phyloP scores from a whole-genome alignment of 73 alveolate genomes.

The Uronychia setigera region DNA sequence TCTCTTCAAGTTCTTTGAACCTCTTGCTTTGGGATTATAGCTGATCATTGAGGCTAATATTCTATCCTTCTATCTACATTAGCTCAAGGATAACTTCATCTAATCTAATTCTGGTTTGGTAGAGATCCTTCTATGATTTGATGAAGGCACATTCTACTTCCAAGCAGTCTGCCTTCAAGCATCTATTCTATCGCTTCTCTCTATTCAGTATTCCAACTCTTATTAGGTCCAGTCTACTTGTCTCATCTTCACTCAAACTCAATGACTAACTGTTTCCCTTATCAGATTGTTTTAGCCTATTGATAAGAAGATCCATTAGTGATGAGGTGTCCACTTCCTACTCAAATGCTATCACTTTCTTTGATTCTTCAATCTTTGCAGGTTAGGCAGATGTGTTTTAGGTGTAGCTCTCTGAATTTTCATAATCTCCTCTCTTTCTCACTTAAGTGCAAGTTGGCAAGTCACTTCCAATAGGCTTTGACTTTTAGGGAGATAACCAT shows the following conservation, averaged over 20 bases:
- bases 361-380: too few species aligned
- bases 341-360: too few species aligned
- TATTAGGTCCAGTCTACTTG: not conserved
- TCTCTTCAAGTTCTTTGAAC: not conserved
- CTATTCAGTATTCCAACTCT: not conserved
- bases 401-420: too few species aligned
- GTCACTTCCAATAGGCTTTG: too few species aligned
- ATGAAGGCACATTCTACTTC: not conserved
- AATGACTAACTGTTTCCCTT: too few species aligned
- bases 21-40: not conserved
- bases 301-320: too few species aligned
- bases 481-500: too few species aligned
- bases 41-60: not conserved
- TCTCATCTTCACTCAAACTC: not conserved
- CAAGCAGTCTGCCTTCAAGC: not conserved
- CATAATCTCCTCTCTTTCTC: too few species aligned
- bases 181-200: not conserved
- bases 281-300: too few species aligned
- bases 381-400: too few species aligned
- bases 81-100: not conserved
- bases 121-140: not conserved
- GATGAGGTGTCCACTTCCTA: too few species aligned
- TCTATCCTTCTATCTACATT: not conserved
- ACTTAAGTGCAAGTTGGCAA: too few species aligned
- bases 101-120: not conserved